Conservation (phyloP, 306 rosid genomes). For the Lagenaria siceraria region DNA sequence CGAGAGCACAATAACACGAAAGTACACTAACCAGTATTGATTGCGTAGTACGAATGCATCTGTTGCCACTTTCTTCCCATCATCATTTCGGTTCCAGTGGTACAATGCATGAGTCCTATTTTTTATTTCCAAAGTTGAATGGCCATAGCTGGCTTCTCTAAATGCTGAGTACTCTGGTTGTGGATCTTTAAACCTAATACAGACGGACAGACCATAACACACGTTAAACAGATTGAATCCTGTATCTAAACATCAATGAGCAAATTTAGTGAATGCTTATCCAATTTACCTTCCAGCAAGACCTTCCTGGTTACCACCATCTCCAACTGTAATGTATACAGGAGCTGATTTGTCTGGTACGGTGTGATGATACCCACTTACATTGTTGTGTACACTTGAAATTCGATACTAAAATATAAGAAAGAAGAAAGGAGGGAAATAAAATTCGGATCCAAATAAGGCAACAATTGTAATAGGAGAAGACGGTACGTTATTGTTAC, state of each 20-base stretch:
- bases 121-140: constrained; percentile 70
- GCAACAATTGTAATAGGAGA: not conserved
- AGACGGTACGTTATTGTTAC: not conserved
- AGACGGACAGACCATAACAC: not conserved
- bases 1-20: constrained; percentile 2
- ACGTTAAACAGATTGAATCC: not conserved
- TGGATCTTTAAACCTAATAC: constrained; percentile 62
- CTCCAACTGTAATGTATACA: constrained; percentile 90
- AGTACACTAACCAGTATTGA: constrained; percentile 69
- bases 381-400: constrained; percentile 61
- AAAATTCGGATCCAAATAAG: not conserved
- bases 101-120: constrained; percentile 85
- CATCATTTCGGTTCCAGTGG: constrained; percentile 98
- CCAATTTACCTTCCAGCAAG: constrained; percentile 70
- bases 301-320: constrained; percentile 98
- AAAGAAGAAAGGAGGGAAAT: not conserved
- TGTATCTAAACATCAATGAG: not conserved
- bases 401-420: constrained; percentile 55
- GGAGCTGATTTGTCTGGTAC: constrained; percentile 76
- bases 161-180: constrained; percentile 94
- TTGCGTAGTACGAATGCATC: constrained; percentile 61
- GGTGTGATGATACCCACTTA: constrained; percentile 50
- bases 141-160: constrained; percentile 94
- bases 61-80: constrained; percentile 60
- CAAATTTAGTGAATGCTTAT: not conserved